Base-by-base conservation (phyloP, 129 eudicot genomes). In the Artemisia tridentata region DNA sequence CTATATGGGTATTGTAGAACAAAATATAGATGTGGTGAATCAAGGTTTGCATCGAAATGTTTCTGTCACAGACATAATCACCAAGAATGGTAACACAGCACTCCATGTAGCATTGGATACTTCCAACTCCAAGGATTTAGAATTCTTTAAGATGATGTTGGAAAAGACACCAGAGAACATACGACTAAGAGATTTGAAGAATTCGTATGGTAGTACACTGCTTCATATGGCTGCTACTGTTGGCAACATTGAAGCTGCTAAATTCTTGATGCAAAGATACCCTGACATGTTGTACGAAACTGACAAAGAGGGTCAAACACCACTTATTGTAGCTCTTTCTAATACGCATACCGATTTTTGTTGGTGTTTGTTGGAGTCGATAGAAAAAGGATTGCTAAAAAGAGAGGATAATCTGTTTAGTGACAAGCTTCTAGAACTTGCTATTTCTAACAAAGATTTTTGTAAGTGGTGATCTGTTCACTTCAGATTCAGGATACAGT, bases 161-260 rank as follows among this genome's bases (percentile, higher is more conserved):
- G 1, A 8, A 3, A 2, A 1, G 43, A 31, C 9, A 18, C 52
- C 66, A 43, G 7, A 46, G 4, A 7, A 7, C 13, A 20, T 27
- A 31, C 1, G 20, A 13, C 12, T 2, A 14, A 11, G 5, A 11
- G 34, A 11, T 72, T 0, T 60, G 27, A 1, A 3, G 17, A 61
- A 72, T 61, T 61, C 76, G 23, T 31, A 72, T 1, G 68, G 58
- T 59, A 72, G 68, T 41, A 50, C 70, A 1, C 41, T 19, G 18
- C 78, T 73, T 27, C 69, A 63, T 51, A 62, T 62, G 50, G 78
- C 78, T 50, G 78, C 71, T 29, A 61, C 34, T 29, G 60, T 63
- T 62, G 78, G 78, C 20, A 63, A 63, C 71, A 16, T 19, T 0
- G 15, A 73, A 12, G 77, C 77, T 27, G 70, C 52, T 27, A 7